A percentile compares a stretch with the other conserved stretches of the same genome.
phyloP scores from a whole-genome alignment of 805 yeast species.

The Pichia scutulata region DNA sequence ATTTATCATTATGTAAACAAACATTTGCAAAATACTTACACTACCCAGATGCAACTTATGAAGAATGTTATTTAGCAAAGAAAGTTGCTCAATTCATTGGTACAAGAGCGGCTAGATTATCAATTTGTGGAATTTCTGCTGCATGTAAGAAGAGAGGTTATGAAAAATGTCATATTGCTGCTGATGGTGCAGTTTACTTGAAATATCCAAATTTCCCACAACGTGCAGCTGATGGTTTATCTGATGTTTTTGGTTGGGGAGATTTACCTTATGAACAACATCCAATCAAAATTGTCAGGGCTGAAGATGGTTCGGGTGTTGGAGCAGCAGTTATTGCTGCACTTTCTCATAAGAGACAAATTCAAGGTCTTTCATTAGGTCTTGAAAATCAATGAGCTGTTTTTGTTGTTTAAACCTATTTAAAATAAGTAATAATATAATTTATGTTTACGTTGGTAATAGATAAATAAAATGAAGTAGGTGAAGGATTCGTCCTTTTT shows the following conservation, averaged over 20 bases:
- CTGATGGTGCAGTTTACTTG: slow-evolving; percentile 95
- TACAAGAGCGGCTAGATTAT: slow-evolving; percentile 87
- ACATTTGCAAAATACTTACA: slow-evolving; percentile 51
- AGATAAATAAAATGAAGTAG: too few relatives aligned
- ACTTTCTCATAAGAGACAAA: slow-evolving; percentile 72
- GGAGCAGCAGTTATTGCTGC: slow-evolving; percentile 99
- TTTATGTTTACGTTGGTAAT: background rate
- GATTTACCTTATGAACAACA: slow-evolving; percentile 39
- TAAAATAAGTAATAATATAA: too few relatives aligned
- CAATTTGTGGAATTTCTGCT: slow-evolving; percentile 96
- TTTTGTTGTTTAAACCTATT: too few relatives aligned
- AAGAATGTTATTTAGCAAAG: slow-evolving; percentile 80
- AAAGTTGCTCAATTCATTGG: slow-evolving; percentile 83
- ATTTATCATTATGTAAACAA: slow-evolving; percentile 66
- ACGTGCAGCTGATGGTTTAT: slow-evolving; percentile 86
- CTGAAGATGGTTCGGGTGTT: slow-evolving; percentile 98
- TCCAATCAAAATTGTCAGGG: slow-evolving; percentile 81
- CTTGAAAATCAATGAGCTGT: slow-evolving; percentile 10
- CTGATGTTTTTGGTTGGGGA: slow-evolving; percentile 87
- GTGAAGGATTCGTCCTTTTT: too few relatives aligned
- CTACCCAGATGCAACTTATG: slow-evolving; percentile 57
- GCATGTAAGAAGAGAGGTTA: slow-evolving; percentile 83
- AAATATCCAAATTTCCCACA: slow-evolving; percentile 91
- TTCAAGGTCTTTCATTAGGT: slow-evolving; percentile 65
- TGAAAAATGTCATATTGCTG: slow-evolving; percentile 81